These are phyloP conservation scores for Naegleria gruberi DNA, from an alignment of 208 protist species.

Conservation along the genomic window DNA sequence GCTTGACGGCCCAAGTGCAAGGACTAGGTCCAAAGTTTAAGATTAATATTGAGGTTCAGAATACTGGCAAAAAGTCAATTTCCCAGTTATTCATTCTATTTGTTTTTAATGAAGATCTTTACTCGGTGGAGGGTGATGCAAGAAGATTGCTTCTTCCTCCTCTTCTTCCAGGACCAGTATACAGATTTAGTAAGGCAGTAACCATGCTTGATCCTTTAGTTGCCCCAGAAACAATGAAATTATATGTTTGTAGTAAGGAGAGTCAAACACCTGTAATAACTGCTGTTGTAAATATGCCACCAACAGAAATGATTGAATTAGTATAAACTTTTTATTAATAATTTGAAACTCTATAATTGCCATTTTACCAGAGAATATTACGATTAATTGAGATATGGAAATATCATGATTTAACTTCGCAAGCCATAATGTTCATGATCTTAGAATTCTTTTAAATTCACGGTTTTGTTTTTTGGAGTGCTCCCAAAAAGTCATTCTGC, in stretches of 20 bases:
- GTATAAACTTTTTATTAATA: too few species aligned
- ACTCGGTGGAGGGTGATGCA: background rate
- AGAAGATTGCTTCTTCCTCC: background rate
- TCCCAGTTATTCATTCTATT: background rate
- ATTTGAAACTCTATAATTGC: too few species aligned
- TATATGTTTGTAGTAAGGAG: background rate
- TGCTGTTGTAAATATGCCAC: conserved; percentile 3
- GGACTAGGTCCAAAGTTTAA: conserved; percentile 79
- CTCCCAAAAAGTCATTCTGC: too few species aligned
- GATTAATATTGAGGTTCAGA: conserved; percentile 65
- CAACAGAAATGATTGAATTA: background rate
- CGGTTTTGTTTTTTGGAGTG: too few species aligned
- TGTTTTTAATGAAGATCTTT: background rate
- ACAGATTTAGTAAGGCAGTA: background rate
- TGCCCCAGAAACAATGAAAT: background rate
- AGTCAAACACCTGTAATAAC: background rate
- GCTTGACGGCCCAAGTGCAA: conserved; percentile 61
- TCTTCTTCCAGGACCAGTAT: background rate
- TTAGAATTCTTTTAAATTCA: too few species aligned
- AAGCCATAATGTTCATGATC: too few species aligned
- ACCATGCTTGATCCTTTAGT: background rate
- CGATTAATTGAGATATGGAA: too few species aligned
- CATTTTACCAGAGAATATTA: too few species aligned
- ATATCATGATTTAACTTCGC: too few species aligned
- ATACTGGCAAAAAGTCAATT: conserved; percentile 44